Base-by-base conservation (phyloP, 2,329 filamentous ascomycete genomes). In the Escovopsis weberi region DNA sequence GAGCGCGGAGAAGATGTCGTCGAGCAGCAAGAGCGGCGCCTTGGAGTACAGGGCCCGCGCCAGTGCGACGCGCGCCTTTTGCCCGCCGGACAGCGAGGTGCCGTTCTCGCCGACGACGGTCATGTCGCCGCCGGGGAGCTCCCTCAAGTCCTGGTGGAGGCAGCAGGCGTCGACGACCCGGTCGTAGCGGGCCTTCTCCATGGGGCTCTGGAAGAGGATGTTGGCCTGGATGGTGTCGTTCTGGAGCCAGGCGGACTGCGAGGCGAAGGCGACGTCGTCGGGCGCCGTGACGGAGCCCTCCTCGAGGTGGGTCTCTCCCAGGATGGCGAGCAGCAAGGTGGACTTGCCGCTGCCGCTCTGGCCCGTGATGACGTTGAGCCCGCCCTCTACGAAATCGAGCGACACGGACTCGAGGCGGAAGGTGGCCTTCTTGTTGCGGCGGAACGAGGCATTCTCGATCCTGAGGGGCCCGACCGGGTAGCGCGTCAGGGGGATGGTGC, bases 1-100 rank as follows among this genome's bases (percentile, higher is more conserved):
- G 1, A 78, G 60, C 0, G 74, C 74, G 1, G 74, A 73, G 48
- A 78, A 74, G 3, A 77, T 65, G 45, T 78, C 74, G 47, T 78
- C 74, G 1, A 78, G 64, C 1, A 78, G 59, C 19, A 78, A 58
- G 2, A 76, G 60, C 2, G 69, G 61, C 0, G 74, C 66, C 42
- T 68, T 69, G 1, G 73, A 76, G 53, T 78, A 78, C 1, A 78
- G 53, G 6, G 73, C 69, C 44, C 74, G 63, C 1, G 74, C 74
- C 32, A 78, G 54, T 11, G 72, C 70, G 33, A 77, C 69, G 6
- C 72, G 64, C 28, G 71, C 71, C 48, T 72, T 73, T 47, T 76
- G 72, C 0, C 72, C 72, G 19, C 73, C 72, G 0, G 71, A 75
- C 8, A 77, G 55, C 4, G 70, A 71, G 6, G 70, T 66, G 0